Evolutionary conservation across 2,329 filamentous ascomycete genomes (phyloP).

Genomic region (Herpomyces periplanetae): DNA sequence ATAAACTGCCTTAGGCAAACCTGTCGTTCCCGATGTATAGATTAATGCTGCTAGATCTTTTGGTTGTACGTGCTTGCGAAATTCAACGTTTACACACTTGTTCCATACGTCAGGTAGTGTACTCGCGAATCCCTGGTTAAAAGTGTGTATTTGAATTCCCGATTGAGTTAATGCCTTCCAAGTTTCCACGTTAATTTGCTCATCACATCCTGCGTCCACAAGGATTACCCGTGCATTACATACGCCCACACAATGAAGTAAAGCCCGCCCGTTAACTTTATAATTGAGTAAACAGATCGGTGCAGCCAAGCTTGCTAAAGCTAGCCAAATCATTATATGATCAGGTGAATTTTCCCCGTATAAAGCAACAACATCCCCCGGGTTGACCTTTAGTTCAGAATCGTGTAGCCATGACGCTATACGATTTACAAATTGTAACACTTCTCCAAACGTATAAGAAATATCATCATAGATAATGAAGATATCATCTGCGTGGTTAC

Average conservation of each 20-base stretch:
- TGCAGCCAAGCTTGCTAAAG: conserved; percentile 11
- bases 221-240: conserved; percentile 9
- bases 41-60: conserved; percentile 9
- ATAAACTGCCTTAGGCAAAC: conserved; percentile 10
- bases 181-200: conserved; percentile 1
- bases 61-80: conserved; percentile 6
- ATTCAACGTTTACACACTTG: conserved; percentile 4
- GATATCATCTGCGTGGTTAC: too few species aligned
- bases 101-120: conserved; percentile 3
- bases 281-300: conserved; percentile 10
- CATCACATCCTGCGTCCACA: conserved; percentile 10
- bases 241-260: conserved; percentile 10
- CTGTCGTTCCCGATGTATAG: conserved; percentile 12
- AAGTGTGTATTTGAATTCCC: conserved; percentile 2
- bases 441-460: too few species aligned
- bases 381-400: conserved; percentile 7
- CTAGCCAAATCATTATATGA: conserved; percentile 10
- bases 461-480: too few species aligned
- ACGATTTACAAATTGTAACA: too few species aligned
- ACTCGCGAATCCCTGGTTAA: background rate
- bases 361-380: conserved; percentile 10
- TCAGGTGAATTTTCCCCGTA: conserved; percentile 13
- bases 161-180: conserved; percentile 3
- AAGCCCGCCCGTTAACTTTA: conserved; percentile 8
- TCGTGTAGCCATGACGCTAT: too few species aligned